A percentile compares a stretch with the other conserved stretches of the same genome.
phyloP scores from a whole-genome alignment of 2,329 filamentous ascomycete genomes.

The Phialophora chinensis region DNA sequence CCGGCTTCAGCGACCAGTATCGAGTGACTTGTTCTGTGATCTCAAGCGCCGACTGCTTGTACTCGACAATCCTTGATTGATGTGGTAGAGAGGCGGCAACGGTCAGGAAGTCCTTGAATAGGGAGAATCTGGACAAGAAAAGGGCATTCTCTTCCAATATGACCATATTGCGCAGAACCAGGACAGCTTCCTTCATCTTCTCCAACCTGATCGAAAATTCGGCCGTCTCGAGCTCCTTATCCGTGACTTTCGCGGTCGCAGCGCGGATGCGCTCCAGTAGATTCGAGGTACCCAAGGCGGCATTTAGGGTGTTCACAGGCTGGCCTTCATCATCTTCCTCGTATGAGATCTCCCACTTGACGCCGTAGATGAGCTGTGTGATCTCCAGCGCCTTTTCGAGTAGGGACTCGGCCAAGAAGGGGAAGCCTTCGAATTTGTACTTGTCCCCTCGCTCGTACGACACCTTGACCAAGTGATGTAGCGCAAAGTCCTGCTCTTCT shows the following conservation, averaged over 20 bases:
- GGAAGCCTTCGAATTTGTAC: conserved; percentile 92
- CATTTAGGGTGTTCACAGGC: conserved; percentile 66
- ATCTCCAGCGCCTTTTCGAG: conserved; percentile 83
- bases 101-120: conserved; percentile 80
- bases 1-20: conserved; percentile 72
- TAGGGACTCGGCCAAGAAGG: conserved; percentile 83
- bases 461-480: conserved; percentile 94
- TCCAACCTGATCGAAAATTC: conserved; percentile 72
- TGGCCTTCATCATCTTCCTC: conserved; percentile 61
- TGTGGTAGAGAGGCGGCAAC: conserved; percentile 79
- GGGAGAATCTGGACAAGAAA: conserved; percentile 75
- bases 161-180: conserved; percentile 96
- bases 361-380: conserved; percentile 77
- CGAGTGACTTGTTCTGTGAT: conserved; percentile 89
- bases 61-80: conserved; percentile 74
- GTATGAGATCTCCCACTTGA: conserved; percentile 81
- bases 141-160: conserved; percentile 85
- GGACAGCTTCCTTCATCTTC: conserved; percentile 80
- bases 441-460: conserved; percentile 94
- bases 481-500: conserved; percentile 86
- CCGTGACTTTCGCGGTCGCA: conserved; percentile 65
- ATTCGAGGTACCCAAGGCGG: conserved; percentile 70
- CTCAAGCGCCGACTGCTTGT: conserved; percentile 90
- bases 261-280: conserved; percentile 73
- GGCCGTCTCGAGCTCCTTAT: conserved; percentile 48